A percentile compares a stretch with the other conserved stretches of the same genome.
Evolutionary conservation across 2,329 filamentous ascomycete species (phyloP).

Genomic region (Exophiala xenobiotica): DNA sequence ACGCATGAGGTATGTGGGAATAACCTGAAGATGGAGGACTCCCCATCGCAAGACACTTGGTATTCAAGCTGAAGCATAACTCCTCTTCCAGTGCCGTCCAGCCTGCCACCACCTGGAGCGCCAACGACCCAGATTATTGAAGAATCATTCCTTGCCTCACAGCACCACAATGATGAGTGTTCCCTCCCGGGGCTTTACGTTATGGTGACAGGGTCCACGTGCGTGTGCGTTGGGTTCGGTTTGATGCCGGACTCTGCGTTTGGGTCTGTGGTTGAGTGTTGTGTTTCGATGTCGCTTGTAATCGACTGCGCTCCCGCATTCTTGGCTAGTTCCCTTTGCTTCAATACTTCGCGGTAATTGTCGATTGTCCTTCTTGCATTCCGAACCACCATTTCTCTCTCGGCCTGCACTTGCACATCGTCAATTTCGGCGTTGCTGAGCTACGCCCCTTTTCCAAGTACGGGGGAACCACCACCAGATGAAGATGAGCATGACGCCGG

Average conservation of each 20-base stretch:
- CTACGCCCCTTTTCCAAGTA: conserved; percentile 2
- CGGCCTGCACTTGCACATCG: neutral
- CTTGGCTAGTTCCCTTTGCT: neutral
- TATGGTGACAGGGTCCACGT: neutral
- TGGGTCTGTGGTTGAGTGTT: neutral
- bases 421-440: neutral
- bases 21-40: too few species aligned
- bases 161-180: neutral
- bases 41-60: too few species aligned
- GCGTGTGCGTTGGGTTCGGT: neutral
- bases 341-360: conserved; percentile 2
- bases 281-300: neutral
- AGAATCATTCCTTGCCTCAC: too few species aligned
- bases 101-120: too few species aligned
- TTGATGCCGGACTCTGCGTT: neutral
- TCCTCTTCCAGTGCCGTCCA: too few species aligned
- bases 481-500: conserved; percentile 1
- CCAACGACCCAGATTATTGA: too few species aligned
- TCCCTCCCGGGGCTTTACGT: neutral
- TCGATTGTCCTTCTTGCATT: neutral
- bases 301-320: neutral
- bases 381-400: neutral
- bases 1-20: too few species aligned
- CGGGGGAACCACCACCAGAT: conserved; percentile 11
- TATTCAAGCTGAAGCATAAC: too few species aligned